Percentiles rank a stretch among this genome's conserved stretches.
These are phyloP conservation scores for Dioszegia aurantiaca DNA, from an alignment of 768 basidiomycete species.

Conservation along the genomic window DNA sequence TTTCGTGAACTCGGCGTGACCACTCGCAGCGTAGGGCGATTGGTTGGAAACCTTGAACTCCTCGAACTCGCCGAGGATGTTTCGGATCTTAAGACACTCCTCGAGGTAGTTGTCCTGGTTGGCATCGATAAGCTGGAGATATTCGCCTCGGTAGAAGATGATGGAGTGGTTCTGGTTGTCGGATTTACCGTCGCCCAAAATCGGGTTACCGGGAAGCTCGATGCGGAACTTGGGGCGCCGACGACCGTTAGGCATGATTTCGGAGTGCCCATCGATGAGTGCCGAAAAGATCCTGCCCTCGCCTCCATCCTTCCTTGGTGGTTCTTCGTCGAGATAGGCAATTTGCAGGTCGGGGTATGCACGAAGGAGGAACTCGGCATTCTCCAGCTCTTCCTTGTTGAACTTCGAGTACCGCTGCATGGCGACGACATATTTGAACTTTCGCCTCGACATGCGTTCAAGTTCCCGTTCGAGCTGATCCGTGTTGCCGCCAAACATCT, in stretches of 20 bases:
- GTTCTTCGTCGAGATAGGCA: conserved; percentile 96
- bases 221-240: conserved; percentile 96
- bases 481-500: conserved; percentile 94
- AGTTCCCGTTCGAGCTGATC: conserved; percentile 94
- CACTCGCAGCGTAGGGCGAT: conserved; percentile 88
- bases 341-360: conserved; percentile 99
- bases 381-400: conserved; percentile 98
- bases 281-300: conserved; percentile 93
- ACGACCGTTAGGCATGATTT: conserved; percentile 83
- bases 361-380: conserved; percentile 93
- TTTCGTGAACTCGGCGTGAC: conserved; percentile 79
- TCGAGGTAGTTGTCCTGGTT: conserved; percentile 99
- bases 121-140: conserved; percentile 97
- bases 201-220: conserved; percentile 97
- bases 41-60: conserved; percentile 80
- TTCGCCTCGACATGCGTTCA: conserved; percentile 94
- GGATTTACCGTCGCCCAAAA: conserved; percentile 97
- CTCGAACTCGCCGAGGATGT: conserved; percentile 96
- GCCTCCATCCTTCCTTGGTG: conserved; percentile 86
- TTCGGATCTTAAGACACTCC: conserved; percentile 98
- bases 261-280: conserved; percentile 95
- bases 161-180: conserved; percentile 99
- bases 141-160: conserved; percentile 98
- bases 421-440: conserved; percentile 98
- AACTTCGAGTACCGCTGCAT: conserved; percentile 99